Evolutionary conservation across 192 early-diverging fungal species (phyloP).

Genomic region (Coemansia sp.): DNA sequence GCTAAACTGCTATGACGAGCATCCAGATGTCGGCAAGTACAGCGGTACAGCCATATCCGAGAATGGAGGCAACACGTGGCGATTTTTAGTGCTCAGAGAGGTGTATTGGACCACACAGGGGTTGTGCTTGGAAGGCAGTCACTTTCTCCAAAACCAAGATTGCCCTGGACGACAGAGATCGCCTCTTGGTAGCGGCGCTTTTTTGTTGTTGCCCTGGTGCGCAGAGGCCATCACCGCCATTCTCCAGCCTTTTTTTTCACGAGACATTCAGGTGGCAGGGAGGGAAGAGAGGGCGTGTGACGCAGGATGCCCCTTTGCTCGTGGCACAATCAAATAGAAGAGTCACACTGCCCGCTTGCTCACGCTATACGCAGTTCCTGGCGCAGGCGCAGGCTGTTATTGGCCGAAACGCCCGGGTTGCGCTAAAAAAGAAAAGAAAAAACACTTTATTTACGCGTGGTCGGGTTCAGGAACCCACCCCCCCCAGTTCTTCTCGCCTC

Average conservation of each 20-base stretch:
- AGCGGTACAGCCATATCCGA: background rate
- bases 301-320: background rate
- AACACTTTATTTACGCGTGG: background rate
- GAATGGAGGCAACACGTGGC: conserved; percentile 10
- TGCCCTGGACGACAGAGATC: background rate
- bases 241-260: background rate
- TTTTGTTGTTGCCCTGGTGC: background rate
- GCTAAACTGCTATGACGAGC: background rate
- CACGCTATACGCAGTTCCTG: background rate
- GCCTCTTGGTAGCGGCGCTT: background rate
- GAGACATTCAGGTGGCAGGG: background rate
- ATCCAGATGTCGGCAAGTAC: background rate
- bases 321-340: background rate
- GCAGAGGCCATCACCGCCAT: background rate
- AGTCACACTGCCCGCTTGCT: background rate
- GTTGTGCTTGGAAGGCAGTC: background rate
- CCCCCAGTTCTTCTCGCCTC: background rate
- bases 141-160: background rate
- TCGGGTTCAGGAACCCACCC: conserved; percentile 1
- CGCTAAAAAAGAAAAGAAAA: background rate
- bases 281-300: background rate
- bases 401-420: conserved; percentile 5
- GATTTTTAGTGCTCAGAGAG: background rate
- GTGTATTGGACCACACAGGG: background rate
- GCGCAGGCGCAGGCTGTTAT: background rate